Percentiles rank a stretch among this genome's conserved stretches.
phyloP scores from a whole-genome alignment of 78 protist genomes.

The Trichosphaerium sp. region DNA sequence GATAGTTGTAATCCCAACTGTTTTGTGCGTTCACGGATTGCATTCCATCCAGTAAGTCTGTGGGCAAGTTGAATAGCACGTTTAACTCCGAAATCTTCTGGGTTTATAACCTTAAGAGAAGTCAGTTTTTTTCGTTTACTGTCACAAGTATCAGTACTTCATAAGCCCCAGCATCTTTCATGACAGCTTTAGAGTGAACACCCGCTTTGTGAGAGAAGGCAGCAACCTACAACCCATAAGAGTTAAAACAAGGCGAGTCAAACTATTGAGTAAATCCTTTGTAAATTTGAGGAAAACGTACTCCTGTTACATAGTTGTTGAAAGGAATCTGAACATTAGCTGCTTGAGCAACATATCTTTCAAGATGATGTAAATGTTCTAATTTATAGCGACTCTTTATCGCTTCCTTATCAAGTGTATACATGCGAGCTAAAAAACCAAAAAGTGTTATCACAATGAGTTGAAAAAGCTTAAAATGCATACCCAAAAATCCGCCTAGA shows the following conservation, averaged over 20 bases:
- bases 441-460: too few relatives aligned
- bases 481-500: conserved; percentile 46
- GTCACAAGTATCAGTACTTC: not conserved
- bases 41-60: conserved; percentile 65
- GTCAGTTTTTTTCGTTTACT: not conserved
- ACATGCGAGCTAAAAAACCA: conserved; percentile 61
- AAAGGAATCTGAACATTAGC: conserved; percentile 55
- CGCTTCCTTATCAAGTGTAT: conserved; percentile 29
- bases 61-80: conserved; percentile 45
- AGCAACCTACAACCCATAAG: too few relatives aligned
- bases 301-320: conserved; percentile 61
- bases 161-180: conserved; percentile 28
- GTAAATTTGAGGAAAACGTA: too few relatives aligned
- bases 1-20: conserved; percentile 12
- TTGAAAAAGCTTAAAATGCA: not conserved
- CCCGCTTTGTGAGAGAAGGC: conserved; percentile 85
- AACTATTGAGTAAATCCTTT: too few relatives aligned
- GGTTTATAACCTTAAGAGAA: conserved; percentile 12
- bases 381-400: not conserved
- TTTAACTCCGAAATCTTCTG: conserved; percentile 46
- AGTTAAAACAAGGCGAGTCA: too few relatives aligned
- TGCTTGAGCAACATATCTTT: conserved; percentile 49
- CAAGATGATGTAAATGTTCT: not conserved
- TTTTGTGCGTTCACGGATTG: conserved; percentile 17
- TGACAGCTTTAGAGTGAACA: conserved; percentile 63